Base-by-base conservation (phyloP, 2,329 filamentous ascomycete genomes). In the Cladophialophora exuberans region DNA sequence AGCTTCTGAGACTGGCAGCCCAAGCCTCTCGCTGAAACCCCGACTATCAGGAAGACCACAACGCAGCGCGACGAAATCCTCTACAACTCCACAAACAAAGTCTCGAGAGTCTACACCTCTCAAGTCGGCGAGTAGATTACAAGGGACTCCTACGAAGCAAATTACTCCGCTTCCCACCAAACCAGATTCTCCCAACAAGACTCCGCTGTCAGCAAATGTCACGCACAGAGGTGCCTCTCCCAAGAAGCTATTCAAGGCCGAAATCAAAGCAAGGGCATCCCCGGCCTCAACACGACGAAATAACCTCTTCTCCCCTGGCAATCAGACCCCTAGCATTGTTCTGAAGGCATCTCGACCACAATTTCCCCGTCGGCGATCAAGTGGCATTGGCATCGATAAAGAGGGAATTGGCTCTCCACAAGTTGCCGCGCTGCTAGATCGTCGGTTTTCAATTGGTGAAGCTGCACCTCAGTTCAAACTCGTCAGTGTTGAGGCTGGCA, bases 371-470 rank as follows among this genome's bases (percentile, higher is more conserved):
- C 79, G 86, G 23, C 76, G 78, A 39, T 81, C 86, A 13, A 87
- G 86, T 11, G 87, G 87, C 0, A 67, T 91, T 57, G 87, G 88
- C 18, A 82, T 83, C 59, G 88, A 90, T 64, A 83, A 82, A 60
- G 75, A 80, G 59, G 89, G 88, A 0, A 79, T 92, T 51, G 89
- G 89, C 5, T 93, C 89, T 1, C 89, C 89, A 4, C 84, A 83
- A 48, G 82, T 93, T 50, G 79, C 87, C 18, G 86, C 84, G 23
- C 77, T 91, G 26, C 79, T 92, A 28, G 87, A 89, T 60, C 83
- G 85, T 28, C 82, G 89, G 44, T 80, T 77, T 41, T 91, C 88
- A 1, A 86, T 93, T 56, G 83, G 86, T 18, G 85, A 92, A 36
- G 76, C 81, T 18, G 82, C 86, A 1, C 75, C 76, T 11, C 74